Percentiles rank a stretch among this genome's conserved stretches.
Conservation (phyloP, 306 rosid species). For the Quercus ilex region DNA sequence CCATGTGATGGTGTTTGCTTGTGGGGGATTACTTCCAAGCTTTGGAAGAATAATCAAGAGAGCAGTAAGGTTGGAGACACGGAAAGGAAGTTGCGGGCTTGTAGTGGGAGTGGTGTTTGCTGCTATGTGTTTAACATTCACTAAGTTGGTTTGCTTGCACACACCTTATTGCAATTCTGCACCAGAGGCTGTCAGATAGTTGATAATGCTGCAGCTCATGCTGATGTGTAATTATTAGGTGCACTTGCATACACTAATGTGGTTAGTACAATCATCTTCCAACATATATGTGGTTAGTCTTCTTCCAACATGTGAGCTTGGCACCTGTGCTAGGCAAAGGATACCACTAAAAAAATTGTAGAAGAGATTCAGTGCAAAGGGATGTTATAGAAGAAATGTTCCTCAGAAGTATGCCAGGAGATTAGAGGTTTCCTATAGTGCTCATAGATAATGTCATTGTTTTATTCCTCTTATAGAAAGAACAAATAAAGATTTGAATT, state of each 20-base stretch:
- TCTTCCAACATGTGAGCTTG: not conserved
- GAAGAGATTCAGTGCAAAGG: not conserved
- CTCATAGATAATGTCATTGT: not conserved
- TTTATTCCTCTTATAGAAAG: not conserved
- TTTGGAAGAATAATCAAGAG: slow-evolving; percentile 65
- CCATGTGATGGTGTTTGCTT: slow-evolving; percentile 87
- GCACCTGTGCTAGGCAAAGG: not conserved
- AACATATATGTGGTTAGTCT: not conserved
- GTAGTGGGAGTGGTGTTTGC: slow-evolving; percentile 64
- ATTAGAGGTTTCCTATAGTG: not conserved
- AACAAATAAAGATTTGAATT: not conserved
- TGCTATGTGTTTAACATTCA: slow-evolving; percentile 74
- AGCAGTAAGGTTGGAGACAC: slow-evolving; percentile 61
- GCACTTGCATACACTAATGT: not conserved
- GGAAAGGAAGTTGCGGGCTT: slow-evolving; percentile 70
- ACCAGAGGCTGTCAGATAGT: slow-evolving; percentile 88
- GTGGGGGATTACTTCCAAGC: slow-evolving; percentile 89
- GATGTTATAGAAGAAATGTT: not conserved
- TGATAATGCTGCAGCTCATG: slow-evolving; percentile 11
- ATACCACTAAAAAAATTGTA: not conserved
- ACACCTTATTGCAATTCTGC: slow-evolving; percentile 99
- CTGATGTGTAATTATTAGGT: slow-evolving; percentile 5
- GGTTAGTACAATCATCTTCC: not conserved
- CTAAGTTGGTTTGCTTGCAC: slow-evolving; percentile 95
- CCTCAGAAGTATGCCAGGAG: not conserved